Evolutionary conservation across 306 rosid species (phyloP).

Genomic region (Trifolium fragiferum): DNA sequence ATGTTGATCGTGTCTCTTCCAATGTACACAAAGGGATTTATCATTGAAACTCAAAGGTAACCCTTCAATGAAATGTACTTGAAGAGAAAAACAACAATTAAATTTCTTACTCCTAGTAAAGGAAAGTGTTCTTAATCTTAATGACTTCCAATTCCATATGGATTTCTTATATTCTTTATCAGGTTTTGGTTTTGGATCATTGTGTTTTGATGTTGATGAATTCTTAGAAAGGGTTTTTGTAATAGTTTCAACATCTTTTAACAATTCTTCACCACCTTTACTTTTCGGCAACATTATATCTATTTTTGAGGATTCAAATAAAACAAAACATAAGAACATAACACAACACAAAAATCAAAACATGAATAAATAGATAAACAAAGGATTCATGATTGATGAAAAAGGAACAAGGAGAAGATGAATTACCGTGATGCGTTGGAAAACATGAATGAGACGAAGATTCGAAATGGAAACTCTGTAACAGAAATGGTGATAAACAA

Average conservation of each 20-base stretch:
- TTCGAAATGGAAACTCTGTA: constrained; percentile 33
- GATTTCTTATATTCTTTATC: constrained; percentile 66
- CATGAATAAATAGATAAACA: not conserved
- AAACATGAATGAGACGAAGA: constrained; percentile 41
- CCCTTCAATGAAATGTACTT: constrained; percentile 77
- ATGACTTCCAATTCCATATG: constrained; percentile 81
- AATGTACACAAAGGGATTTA: constrained; percentile 67
- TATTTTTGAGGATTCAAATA: constrained; percentile 10
- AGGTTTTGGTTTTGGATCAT: constrained; percentile 34
- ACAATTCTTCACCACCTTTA: constrained; percentile 52
- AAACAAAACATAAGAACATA: not conserved
- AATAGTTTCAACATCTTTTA: constrained; percentile 70
- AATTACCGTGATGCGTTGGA: constrained; percentile 56
- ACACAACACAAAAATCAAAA: not conserved
- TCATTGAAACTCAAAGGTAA: constrained; percentile 61
- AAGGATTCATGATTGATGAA: not conserved
- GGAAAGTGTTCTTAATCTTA: constrained; percentile 70
- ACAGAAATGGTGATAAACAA: not conserved
- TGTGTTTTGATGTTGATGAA: not conserved
- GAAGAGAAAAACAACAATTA: constrained; percentile 78
- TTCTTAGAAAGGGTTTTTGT: constrained; percentile 54
- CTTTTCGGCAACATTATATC: constrained; percentile 55
- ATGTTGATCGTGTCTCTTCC: constrained; percentile 79
- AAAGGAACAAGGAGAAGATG: not conserved
- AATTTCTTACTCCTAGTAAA: constrained; percentile 65